Base-by-base conservation (phyloP, 139 green algal species). In the Chlamydomonas sp. region DNA sequence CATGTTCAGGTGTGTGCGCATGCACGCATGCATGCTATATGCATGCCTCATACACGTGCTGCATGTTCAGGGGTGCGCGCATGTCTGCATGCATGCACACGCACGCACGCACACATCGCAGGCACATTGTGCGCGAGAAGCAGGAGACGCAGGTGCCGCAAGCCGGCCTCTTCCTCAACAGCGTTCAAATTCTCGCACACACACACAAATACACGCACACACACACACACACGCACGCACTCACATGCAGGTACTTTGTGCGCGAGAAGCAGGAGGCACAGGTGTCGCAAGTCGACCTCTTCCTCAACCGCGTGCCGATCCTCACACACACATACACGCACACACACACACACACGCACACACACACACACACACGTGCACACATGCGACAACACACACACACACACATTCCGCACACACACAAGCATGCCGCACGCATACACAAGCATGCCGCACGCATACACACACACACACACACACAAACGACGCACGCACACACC, bases 141-240 rank as follows among this genome's bases (percentile, higher is more conserved):
- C 73, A 86, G 35, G 82, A 91, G 71, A 83, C 62, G 5, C 81
- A 88, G 48, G 82, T 77, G 0, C 75, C 67, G 1, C 83, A 95
- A 75, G 73, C 92, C 39, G 89, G 96, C 83, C 76, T 96, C 5
- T 95, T 96, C 71, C 69, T 98, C 13, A 96, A 96, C 85, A 87
- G 74, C 35, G 90, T 96, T 35, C 87, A 13, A 13, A 54, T 54
- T 20, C 43, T 20, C 43, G n/a, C n/a, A n/a, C n/a, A n/a, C n/a
- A n/a, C n/a, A n/a, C n/a, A n/a, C n/a, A n/a, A n/a, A n/a, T n/a
- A n/a, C n/a, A n/a, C n/a, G n/a, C n/a, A n/a, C n/a, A n/a, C n/a
- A n/a, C n/a, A n/a, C n/a, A n/a, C n/a, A 63, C 54, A 6, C 54
- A 30, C 6, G 6, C 26, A 8, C 28, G 6, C 20, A 34, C 34